Conservation (phyloP, 345 rosid species). For the Bruguiera sexangula region DNA sequence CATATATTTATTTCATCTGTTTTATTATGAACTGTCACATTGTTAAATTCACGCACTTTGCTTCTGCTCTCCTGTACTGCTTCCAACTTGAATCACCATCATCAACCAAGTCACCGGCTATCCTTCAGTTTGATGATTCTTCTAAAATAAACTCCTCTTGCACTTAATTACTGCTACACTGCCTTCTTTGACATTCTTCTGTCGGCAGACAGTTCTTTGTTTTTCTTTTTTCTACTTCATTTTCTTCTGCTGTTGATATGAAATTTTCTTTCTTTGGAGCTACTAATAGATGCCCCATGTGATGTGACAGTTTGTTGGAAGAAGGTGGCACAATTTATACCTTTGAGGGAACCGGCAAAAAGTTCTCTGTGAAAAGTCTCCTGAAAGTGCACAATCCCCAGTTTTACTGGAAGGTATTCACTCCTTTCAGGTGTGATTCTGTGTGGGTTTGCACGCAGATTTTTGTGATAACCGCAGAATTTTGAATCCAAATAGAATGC, state of each 20-base stretch:
- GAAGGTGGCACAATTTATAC: slow-evolving; percentile 84
- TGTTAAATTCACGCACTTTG: too few relatives aligned
- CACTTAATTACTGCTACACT: too few relatives aligned
- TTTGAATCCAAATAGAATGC: not conserved
- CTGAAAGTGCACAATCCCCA: slow-evolving; percentile 74
- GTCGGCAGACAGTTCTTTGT: too few relatives aligned
- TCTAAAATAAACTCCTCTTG: too few relatives aligned
- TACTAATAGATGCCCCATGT: not conserved
- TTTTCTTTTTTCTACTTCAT: not conserved
- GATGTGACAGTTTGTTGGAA: slow-evolving; percentile 55
- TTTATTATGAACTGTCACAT: too few relatives aligned
- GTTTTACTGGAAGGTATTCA: slow-evolving; percentile 85
- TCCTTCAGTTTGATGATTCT: too few relatives aligned
- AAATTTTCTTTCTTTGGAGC: too few relatives aligned
- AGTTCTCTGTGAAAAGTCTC: slow-evolving; percentile 42
- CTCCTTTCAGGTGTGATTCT: not conserved
- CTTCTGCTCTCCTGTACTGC: too few relatives aligned
- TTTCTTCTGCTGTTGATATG: not conserved
- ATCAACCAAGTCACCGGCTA: too few relatives aligned
- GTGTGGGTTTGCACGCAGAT: not conserved
- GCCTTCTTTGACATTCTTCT: too few relatives aligned
- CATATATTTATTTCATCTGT: too few relatives aligned
- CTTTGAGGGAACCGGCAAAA: slow-evolving; percentile 52
- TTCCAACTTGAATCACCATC: too few relatives aligned
- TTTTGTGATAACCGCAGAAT: not conserved